Evolutionary conservation across 148 eudicot species (phyloP).

Genomic region (Vaccinium vitisidaea): DNA sequence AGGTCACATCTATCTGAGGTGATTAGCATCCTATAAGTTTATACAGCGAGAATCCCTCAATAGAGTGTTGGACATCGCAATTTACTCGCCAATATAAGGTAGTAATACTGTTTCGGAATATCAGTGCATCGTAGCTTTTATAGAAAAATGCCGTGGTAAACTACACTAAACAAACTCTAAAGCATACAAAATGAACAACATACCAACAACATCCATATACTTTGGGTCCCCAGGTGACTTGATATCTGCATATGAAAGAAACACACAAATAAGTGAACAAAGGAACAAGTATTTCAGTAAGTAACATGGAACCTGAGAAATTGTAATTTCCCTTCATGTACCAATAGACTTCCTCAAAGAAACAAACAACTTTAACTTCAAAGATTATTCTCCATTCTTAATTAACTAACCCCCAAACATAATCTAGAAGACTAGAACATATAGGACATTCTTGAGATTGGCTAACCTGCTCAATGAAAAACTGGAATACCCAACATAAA

Average conservation of each 20-base stretch:
- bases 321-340: not conserved
- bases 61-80: not conserved
- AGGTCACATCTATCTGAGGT: not conserved
- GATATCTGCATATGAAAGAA: conserved; percentile 46
- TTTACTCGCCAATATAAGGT: not conserved
- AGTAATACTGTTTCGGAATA: not conserved
- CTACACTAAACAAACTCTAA: not conserved
- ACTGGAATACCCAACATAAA: not conserved
- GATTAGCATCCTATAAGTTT: not conserved
- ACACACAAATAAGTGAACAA: not conserved
- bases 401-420: not conserved
- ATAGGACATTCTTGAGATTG: not conserved
- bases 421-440: conserved; percentile 1
- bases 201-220: conserved; percentile 82
- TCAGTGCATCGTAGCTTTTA: not conserved
- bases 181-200: conserved; percentile 14
- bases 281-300: not conserved
- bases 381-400: not conserved
- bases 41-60: not conserved
- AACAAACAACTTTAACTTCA: not conserved
- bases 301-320: not conserved
- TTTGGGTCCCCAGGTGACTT: conserved; percentile 74
- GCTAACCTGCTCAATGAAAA: not conserved
- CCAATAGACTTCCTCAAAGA: conserved; percentile 5
- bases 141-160: not conserved